These are phyloP conservation scores for Hypoxylon sp. DNA, from an alignment of 2,329 filamentous ascomycete species.

Conservation along the genomic window DNA sequence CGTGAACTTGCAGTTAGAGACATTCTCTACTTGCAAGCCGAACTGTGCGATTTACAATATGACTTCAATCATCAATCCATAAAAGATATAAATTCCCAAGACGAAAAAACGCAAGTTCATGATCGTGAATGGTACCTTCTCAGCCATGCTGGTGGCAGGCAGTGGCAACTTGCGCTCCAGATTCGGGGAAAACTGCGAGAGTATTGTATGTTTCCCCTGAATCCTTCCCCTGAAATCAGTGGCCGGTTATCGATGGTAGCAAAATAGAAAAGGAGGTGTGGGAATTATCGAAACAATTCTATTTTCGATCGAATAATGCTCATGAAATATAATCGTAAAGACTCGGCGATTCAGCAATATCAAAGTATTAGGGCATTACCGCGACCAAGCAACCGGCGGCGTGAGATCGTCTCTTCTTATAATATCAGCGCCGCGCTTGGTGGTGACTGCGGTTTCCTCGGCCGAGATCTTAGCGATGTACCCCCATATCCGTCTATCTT, in stretches of 20 bases:
- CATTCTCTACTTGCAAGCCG: slow-evolving; percentile 15
- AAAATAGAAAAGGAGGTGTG: no score
- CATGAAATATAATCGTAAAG: not conserved
- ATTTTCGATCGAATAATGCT: not conserved
- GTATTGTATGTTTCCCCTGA: slow-evolving; percentile 15
- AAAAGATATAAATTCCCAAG: slow-evolving; percentile 6
- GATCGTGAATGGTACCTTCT: slow-evolving; percentile 19
- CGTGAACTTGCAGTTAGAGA: slow-evolving; percentile 12
- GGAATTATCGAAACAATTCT: no score
- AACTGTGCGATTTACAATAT: slow-evolving; percentile 22
- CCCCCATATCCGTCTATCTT: slow-evolving; percentile 8
- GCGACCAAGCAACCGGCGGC: not conserved
- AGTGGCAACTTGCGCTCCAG: slow-evolving; percentile 14
- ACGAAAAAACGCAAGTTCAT: not conserved
- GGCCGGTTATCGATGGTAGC: no score
- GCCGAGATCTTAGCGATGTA: slow-evolving; percentile 15
- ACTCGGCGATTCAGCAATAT: slow-evolving; percentile 17
- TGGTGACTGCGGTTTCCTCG: slow-evolving; percentile 12
- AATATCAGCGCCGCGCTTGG: slow-evolving; percentile 5
- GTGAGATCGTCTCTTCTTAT: slow-evolving; percentile 8
- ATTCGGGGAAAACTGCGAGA: slow-evolving; percentile 14
- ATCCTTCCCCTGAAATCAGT: not conserved
- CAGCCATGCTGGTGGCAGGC: slow-evolving; percentile 5
- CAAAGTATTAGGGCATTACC: not conserved
- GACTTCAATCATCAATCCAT: slow-evolving; percentile 8